Evolutionary conservation across 805 yeast species (phyloP), one percentile per base, ranked within the genome.

Genomic region (Wickerhamomyces bovis): DNA sequence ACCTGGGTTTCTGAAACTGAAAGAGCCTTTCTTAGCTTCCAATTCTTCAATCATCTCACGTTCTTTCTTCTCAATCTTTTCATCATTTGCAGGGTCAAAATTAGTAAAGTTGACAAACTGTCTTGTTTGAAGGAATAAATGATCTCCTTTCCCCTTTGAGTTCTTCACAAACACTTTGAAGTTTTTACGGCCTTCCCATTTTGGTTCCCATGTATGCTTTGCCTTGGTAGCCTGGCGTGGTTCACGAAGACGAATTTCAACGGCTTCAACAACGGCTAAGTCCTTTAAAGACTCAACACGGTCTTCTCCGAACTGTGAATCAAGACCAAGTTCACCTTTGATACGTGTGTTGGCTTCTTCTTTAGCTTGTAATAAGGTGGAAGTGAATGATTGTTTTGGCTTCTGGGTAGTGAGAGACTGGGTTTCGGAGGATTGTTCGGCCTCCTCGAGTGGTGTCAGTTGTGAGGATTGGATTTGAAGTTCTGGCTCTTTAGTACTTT

Each of bases 121-220:
- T 44, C 69, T 63, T 1, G 71, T 58, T 13, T 63, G 55, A 22
- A 62, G 43, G 39, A 56, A 57, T 5, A 61, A 62, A 15, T 53
- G 53, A 38, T 56, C 59, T 3, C 51, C 49, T 15, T 55, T 44
- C 5, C 49, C 43, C 9, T 44, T 43, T 2, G 39, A 11, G 22
- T 51, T 52, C 43, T 70, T 70, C 3, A 60, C 62, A 56, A 73
- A 73, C 5, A 49, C 59, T 45, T 73, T 73, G 50, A 66, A 72
- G 50, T 72, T 71, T 48, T 64, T 70, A 12, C 74, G 51, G 1
- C 58, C 61, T 19, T 53, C 44, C 67, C 70, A 63, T 16, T 52
- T 53, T 1, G 51, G 46, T 35, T 49, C 48, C 51, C 51, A 48
- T 20, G 43, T 35, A 13, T 28, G 39, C 16, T 19, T 22, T n/a